Conservation (phyloP, 148 eudicot species). For the Heliamphora exappendiculata region DNA sequence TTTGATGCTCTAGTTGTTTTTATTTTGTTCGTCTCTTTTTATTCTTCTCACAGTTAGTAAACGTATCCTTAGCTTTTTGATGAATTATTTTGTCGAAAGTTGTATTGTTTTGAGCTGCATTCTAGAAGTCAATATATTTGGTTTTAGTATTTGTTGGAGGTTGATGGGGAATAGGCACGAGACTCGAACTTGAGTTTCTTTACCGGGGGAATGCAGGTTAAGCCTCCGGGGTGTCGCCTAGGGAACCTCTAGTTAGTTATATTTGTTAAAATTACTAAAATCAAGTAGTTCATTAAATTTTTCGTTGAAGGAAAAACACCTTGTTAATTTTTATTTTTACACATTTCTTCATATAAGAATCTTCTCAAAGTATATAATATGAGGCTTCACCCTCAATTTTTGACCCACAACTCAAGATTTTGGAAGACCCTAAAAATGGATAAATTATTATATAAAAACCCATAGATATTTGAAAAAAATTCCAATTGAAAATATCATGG, state of each 20-base stretch:
- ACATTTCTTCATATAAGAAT: background rate
- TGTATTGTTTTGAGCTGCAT: background rate
- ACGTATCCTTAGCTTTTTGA: background rate
- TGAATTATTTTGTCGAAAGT: background rate
- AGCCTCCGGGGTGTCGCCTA: no score
- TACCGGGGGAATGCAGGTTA: no score
- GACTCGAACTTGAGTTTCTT: no score
- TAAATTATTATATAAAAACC: background rate
- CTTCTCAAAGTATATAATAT: background rate
- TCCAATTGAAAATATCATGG: background rate
- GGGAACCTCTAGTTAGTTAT: no score
- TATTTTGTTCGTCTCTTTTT: background rate
- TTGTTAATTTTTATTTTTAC: no score
- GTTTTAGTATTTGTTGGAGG: background rate
- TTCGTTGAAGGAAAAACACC: background rate
- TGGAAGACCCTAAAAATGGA: background rate
- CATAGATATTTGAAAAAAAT: background rate
- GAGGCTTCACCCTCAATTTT: background rate
- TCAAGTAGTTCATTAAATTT: no score
- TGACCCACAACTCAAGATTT: background rate
- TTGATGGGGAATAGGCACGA: no score
- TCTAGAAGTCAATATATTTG: background rate
- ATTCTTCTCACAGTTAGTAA: background rate
- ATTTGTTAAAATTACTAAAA: no score
- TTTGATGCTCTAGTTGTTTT: slow-evolving; percentile 5